phyloP scores from a whole-genome alignment of 23 red algal genomes.

The Cyanidiococcus yangmingshanensis region DNA sequence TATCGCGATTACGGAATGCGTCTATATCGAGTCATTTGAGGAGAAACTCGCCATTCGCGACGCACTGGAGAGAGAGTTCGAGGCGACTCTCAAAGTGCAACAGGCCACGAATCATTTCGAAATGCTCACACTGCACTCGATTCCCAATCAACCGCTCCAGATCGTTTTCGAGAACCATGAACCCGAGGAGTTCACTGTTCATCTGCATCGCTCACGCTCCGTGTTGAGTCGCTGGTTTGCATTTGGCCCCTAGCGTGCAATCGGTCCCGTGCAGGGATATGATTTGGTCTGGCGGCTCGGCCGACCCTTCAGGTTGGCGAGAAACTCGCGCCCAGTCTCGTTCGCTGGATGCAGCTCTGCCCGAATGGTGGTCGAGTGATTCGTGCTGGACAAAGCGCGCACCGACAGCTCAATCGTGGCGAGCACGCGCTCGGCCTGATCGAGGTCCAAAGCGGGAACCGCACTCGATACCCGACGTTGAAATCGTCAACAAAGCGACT shows the following conservation, averaged over 20 bases:
- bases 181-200: slow-evolving; percentile 8
- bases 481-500: too few species aligned
- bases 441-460: too few species aligned
- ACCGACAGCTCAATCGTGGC: too few species aligned
- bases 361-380: too few species aligned
- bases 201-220: not conserved
- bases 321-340: too few species aligned
- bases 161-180: not conserved
- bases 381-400: too few species aligned
- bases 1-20: slow-evolving; percentile 1
- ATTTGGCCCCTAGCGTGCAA: not conserved
- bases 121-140: not conserved
- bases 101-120: not conserved
- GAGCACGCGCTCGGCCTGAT: too few species aligned
- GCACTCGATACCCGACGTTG: too few species aligned
- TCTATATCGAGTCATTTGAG: not conserved
- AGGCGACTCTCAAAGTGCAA: not conserved
- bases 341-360: too few species aligned
- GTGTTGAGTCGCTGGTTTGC: slow-evolving; percentile 12
- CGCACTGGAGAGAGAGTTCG: not conserved
- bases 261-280: too few species aligned
- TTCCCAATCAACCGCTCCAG: not conserved
- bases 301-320: too few species aligned
- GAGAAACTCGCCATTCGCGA: slow-evolving; percentile 8
- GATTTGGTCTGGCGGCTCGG: too few species aligned